phyloP scores from a whole-genome alignment of 495 filamentous ascomycete genomes.

The Penicillium egyptiacum region DNA sequence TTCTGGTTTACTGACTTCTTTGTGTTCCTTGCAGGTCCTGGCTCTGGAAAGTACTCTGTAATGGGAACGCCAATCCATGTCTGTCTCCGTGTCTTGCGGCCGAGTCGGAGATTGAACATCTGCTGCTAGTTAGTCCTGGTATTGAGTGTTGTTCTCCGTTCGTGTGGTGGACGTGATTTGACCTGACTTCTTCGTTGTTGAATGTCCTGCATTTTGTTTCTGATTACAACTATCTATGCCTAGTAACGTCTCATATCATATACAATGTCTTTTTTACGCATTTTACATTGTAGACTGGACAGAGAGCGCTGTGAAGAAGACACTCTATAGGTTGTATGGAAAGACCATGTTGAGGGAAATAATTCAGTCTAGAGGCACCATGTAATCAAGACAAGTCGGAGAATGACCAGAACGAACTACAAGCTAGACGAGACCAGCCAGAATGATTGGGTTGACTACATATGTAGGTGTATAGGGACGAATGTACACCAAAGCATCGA shows the following conservation, averaged over 20 bases:
- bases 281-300: not conserved
- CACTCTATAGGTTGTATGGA: not conserved
- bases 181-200: not conserved
- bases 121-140: not conserved
- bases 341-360: not conserved
- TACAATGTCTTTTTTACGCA: not conserved
- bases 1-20: conserved; percentile 12
- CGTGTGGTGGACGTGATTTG: not conserved
- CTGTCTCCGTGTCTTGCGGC: not conserved
- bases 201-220: not conserved
- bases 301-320: not conserved
- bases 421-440: not conserved
- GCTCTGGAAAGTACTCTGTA: conserved; percentile 52
- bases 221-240: not conserved
- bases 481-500: not conserved
- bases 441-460: not conserved
- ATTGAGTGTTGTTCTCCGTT: not conserved
- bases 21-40: conserved; percentile 44
- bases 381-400: not conserved
- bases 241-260: not conserved
- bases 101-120: not conserved
- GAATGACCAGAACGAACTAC: not conserved
- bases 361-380: not conserved
- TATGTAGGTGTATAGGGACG: not conserved
- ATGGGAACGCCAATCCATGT: conserved; percentile 7